Evolutionary conservation across 305 asterid species (phyloP).

Genomic region (Caryopteris hybrid): DNA sequence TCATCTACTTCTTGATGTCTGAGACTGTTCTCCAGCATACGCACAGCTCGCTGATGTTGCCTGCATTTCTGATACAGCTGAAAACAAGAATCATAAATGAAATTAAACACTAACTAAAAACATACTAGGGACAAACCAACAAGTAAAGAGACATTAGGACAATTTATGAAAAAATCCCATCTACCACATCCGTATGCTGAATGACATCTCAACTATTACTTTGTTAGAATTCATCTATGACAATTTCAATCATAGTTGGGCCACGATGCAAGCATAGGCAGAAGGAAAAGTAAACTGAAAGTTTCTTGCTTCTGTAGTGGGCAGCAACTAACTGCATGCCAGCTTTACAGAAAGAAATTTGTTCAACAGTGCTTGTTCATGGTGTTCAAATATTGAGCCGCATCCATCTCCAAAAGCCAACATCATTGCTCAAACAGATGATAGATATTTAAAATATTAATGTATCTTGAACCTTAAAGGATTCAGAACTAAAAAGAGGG

Average conservation of each 20-base stretch:
- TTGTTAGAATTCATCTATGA: background rate
- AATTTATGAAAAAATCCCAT: conserved; percentile 1
- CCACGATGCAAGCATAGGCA: conserved; percentile 1
- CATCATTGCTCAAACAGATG: background rate
- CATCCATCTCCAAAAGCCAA: background rate
- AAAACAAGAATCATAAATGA: conserved; percentile 5
- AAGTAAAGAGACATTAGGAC: background rate
- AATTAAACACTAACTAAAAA: background rate
- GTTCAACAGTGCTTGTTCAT: too few species aligned
- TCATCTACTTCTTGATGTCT: conserved; percentile 26
- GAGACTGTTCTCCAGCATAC: conserved; percentile 48
- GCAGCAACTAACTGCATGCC: background rate
- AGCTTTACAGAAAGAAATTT: background rate
- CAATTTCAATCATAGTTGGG: background rate
- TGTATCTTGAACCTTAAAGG: background rate
- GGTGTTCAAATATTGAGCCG: conserved; percentile 3
- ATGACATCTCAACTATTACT: background rate
- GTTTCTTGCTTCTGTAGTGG: background rate
- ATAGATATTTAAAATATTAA: background rate
- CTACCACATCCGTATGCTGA: conserved; percentile 4
- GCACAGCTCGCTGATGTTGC: conserved; percentile 53
- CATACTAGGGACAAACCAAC: background rate
- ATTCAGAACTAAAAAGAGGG: conserved; percentile 1
- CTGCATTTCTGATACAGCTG: conserved; percentile 55
- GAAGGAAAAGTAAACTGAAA: background rate